Conservation (phyloP, 2,329 filamentous ascomycete species). For the Aspergillus fumigatus region DNA sequence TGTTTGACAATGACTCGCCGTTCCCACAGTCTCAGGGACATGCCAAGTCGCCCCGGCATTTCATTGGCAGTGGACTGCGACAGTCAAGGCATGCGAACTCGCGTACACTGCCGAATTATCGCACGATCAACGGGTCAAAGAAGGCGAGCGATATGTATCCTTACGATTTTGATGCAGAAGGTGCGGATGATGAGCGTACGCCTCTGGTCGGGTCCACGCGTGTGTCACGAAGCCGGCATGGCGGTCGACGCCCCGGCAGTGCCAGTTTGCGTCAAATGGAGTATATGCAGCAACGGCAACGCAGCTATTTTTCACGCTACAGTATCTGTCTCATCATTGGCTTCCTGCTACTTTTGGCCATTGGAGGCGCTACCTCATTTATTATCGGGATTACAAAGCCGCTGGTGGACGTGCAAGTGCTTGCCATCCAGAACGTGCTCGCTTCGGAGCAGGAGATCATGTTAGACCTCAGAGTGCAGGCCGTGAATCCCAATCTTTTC, state of each 20-base stretch:
- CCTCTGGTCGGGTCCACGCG: constrained; percentile 66
- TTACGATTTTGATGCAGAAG: constrained; percentile 79
- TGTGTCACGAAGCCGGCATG: constrained; percentile 54
- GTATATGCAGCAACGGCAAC: constrained; percentile 62
- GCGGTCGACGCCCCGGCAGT: constrained; percentile 49
- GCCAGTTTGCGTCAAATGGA: constrained; percentile 66
- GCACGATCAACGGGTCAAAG: constrained; percentile 43
- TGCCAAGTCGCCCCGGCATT: constrained; percentile 57
- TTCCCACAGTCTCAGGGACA: constrained; percentile 60
- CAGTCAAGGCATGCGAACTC: constrained; percentile 68
- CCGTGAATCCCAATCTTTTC: constrained; percentile 89
- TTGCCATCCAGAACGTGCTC: constrained; percentile 81
- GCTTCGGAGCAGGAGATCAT: constrained; percentile 94
- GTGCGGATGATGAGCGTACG: constrained; percentile 81
- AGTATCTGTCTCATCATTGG: constrained; percentile 85
- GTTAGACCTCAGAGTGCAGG: constrained; percentile 82
- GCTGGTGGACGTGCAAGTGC: constrained; percentile 70
- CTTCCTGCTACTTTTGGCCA: constrained; percentile 72
- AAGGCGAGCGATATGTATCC: constrained; percentile 60
- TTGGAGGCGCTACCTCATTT: constrained; percentile 82
- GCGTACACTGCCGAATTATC: constrained; percentile 50
- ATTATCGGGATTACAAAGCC: constrained; percentile 89
- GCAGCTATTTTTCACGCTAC: constrained; percentile 66
- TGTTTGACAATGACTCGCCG: constrained; percentile 73
- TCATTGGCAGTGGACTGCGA: constrained; percentile 51